Percentiles rank a stretch among this genome's conserved stretches.
These are phyloP conservation scores for Penicillium bialowiezense DNA, from an alignment of 495 filamentous ascomycete genomes.

Conservation along the genomic window DNA sequence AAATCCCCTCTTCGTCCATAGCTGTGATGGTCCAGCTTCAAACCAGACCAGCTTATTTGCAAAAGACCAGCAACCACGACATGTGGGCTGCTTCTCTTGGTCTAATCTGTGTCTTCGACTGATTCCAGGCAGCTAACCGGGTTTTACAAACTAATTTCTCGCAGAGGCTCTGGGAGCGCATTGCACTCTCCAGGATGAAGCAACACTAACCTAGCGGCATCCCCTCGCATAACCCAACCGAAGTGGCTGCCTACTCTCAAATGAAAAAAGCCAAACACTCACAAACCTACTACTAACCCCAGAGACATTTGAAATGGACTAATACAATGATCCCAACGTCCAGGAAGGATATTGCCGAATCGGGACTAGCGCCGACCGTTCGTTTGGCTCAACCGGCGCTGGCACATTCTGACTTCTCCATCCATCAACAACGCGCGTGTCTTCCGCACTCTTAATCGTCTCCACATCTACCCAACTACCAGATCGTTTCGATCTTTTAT, in stretches of 20 bases:
- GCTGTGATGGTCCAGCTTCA: conserved; percentile 7
- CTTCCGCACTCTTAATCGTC: conserved; percentile 30
- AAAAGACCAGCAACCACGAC: conserved; percentile 5
- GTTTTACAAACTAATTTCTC: background rate
- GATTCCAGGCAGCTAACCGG: background rate
- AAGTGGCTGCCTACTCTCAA: background rate
- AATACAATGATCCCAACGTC: background rate
- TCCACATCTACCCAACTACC: conserved; percentile 33
- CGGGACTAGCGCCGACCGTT: conserved; percentile 39
- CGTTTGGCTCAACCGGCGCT: conserved; percentile 42
- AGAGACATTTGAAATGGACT: background rate
- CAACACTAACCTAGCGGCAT: background rate
- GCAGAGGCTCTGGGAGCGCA: background rate
- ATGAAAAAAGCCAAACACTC: background rate
- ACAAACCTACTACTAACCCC: background rate
- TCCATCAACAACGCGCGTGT: conserved; percentile 51
- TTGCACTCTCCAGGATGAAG: background rate
- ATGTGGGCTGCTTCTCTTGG: background rate
- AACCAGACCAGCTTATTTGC: conserved; percentile 6
- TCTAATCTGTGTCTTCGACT: background rate
- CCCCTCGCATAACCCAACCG: background rate
- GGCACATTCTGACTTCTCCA: conserved; percentile 49
- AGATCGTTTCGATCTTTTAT: conserved; percentile 17
- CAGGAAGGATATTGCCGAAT: conserved; percentile 19
- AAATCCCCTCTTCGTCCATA: background rate